Percentiles rank a stretch among this genome's conserved stretches.
Conservation (phyloP, 140 eudicot species). For the Anethum foeniculum region DNA sequence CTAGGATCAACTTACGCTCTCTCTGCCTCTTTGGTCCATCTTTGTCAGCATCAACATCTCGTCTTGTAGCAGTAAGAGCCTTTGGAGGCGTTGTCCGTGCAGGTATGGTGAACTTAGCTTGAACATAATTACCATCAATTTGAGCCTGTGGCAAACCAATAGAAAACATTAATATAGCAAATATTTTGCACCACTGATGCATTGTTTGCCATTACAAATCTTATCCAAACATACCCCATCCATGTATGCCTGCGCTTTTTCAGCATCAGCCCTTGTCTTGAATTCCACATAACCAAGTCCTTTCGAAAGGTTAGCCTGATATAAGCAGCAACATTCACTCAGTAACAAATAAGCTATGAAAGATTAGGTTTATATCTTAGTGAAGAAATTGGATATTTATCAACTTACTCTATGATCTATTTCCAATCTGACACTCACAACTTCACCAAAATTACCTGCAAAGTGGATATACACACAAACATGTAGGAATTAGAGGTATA, state of each 20-base stretch:
- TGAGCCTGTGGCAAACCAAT: conserved; percentile 55
- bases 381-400: not conserved
- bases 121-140: conserved; percentile 83
- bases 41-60: conserved; percentile 64
- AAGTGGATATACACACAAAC: not conserved
- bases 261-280: conserved; percentile 80
- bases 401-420: conserved; percentile 68
- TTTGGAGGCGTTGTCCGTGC: conserved; percentile 84
- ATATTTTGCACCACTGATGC: not conserved
- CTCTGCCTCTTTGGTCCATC: conserved; percentile 56
- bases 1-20: conserved; percentile 36
- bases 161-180: conserved; percentile 11
- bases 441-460: conserved; percentile 83
- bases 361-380: not conserved
- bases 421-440: conserved; percentile 64
- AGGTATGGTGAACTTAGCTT: conserved; percentile 80
- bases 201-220: not conserved
- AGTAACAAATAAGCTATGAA: not conserved
- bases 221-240: conserved; percentile 44
- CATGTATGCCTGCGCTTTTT: conserved; percentile 73
- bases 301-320: conserved; percentile 71
- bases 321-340: not conserved
- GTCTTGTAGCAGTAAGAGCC: conserved; percentile 44
- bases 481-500: no score
- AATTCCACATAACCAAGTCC: conserved; percentile 90